Percentiles rank a stretch among this genome's conserved stretches.
Conservation (phyloP, 805 yeast species). For the Cyberlindnera petersonii region DNA sequence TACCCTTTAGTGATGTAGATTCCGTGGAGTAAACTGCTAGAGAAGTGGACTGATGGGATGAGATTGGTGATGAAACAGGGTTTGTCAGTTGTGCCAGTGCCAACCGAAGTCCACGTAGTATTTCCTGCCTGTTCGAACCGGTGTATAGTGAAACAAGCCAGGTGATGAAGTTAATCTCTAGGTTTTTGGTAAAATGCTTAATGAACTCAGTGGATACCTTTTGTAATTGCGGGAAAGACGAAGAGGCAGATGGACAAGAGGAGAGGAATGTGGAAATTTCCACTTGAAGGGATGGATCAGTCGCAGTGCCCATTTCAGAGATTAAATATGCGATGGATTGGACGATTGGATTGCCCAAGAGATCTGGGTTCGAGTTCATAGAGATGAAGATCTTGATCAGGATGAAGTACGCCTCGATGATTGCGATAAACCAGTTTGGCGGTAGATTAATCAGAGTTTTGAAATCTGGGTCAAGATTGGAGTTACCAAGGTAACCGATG, state of each 20-base stretch:
- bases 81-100: background rate
- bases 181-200: conserved; percentile 5
- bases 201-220: conserved; percentile 5
- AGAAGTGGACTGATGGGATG: background rate
- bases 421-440: background rate
- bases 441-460: conserved; percentile 8
- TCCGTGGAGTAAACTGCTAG: background rate
- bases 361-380: conserved; percentile 21
- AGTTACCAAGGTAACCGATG: conserved; percentile 20
- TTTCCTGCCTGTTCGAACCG: conserved; percentile 3
- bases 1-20: too few relatives aligned
- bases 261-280: conserved; percentile 2
- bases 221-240: too few relatives aligned
- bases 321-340: conserved; percentile 23
- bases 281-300: background rate
- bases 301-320: conserved; percentile 14
- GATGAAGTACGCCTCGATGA: conserved; percentile 46
- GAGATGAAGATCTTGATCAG: conserved; percentile 39
- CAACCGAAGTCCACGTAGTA: background rate
- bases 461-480: conserved; percentile 3
- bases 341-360: conserved; percentile 16
- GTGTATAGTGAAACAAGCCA: conserved; percentile 6
- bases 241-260: background rate
- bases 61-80: background rate
- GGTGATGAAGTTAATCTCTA: conserved; percentile 5